phyloP scores from a whole-genome alignment of 495 filamentous ascomycete genomes.

The Penicillium steckii region DNA sequence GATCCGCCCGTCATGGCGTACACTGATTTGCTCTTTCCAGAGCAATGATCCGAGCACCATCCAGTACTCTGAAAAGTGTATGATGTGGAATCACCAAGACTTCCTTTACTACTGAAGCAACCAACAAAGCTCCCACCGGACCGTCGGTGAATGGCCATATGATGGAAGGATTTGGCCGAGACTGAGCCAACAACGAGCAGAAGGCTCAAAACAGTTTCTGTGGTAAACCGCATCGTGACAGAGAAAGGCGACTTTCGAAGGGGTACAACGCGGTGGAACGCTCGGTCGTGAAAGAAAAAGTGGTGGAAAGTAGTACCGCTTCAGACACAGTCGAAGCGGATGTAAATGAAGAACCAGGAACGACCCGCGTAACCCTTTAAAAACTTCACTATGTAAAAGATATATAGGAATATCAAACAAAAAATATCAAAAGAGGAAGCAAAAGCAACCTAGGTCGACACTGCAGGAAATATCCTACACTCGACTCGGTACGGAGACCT shows the following conservation, averaged over 20 bases:
- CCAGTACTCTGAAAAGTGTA: slow-evolving; percentile 49
- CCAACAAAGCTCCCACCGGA: slow-evolving; percentile 24
- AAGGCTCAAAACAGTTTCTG: slow-evolving; percentile 27
- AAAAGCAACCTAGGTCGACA: slow-evolving; percentile 6
- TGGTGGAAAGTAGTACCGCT: slow-evolving; percentile 13
- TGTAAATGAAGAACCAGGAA: slow-evolving; percentile 36
- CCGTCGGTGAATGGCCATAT: slow-evolving; percentile 9
- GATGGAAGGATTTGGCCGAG: slow-evolving; percentile 21
- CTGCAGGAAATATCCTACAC: background rate
- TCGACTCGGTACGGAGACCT: background rate
- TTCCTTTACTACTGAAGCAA: slow-evolving; percentile 37
- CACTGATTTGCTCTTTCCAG: slow-evolving; percentile 29
- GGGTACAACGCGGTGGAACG: too few species aligned
- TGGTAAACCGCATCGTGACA: slow-evolving; percentile 34
- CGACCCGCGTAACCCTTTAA: slow-evolving; percentile 47
- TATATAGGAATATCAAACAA: too few species aligned
- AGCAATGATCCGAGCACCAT: slow-evolving; percentile 45
- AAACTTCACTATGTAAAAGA: slow-evolving; percentile 17
- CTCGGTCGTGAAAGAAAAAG: slow-evolving; percentile 6
- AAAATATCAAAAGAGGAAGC: background rate
- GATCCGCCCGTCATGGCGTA: slow-evolving; percentile 43
- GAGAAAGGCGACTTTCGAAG: background rate
- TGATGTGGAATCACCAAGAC: slow-evolving; percentile 4
- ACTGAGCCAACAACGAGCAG: slow-evolving; percentile 25
- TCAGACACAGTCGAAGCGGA: slow-evolving; percentile 25